Conservation (phyloP, 2,329 filamentous ascomycete species). For the Orbilia brochopaga region DNA sequence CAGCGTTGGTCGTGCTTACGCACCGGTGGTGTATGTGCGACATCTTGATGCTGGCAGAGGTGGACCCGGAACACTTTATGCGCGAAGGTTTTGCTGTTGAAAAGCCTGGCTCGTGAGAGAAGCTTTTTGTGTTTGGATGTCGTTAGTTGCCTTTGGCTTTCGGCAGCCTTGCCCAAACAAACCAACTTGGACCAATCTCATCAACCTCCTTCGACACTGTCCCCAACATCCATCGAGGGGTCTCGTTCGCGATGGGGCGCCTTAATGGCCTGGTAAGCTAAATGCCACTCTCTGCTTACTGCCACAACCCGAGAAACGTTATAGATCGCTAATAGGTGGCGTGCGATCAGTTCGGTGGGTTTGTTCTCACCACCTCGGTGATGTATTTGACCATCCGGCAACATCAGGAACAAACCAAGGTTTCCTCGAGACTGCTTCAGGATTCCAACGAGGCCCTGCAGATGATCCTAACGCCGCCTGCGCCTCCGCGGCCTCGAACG, state of each 20-base stretch:
- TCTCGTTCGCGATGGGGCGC: constrained; percentile 26
- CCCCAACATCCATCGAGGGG: not conserved
- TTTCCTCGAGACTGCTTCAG: constrained; percentile 60
- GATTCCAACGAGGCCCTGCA: constrained; percentile 66
- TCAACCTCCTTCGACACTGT: not conserved
- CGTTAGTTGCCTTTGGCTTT: not conserved
- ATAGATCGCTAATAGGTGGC: not conserved
- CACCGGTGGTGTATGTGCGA: constrained; percentile 50
- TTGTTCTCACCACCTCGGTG: constrained; percentile 74
- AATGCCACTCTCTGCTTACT: constrained; percentile 22
- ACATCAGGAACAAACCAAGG: constrained; percentile 62
- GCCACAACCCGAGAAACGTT: constrained; percentile 16
- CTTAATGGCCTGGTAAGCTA: constrained; percentile 37
- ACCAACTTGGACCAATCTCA: not conserved
- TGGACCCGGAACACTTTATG: not conserved
- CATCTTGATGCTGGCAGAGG: constrained; percentile 13
- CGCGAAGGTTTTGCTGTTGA: not conserved
- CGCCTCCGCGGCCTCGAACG: constrained; percentile 62
- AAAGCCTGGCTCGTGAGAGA: not conserved
- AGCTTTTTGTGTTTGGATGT: not conserved
- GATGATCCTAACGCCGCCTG: constrained; percentile 62
- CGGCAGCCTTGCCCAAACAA: not conserved
- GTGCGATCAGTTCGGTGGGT: constrained; percentile 69
- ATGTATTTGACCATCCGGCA: constrained; percentile 74
- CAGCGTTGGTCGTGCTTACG: not conserved